Evolutionary conservation across 2,329 filamentous ascomycete species (phyloP).

Genomic region (Graphiopsis chlorocephala): DNA sequence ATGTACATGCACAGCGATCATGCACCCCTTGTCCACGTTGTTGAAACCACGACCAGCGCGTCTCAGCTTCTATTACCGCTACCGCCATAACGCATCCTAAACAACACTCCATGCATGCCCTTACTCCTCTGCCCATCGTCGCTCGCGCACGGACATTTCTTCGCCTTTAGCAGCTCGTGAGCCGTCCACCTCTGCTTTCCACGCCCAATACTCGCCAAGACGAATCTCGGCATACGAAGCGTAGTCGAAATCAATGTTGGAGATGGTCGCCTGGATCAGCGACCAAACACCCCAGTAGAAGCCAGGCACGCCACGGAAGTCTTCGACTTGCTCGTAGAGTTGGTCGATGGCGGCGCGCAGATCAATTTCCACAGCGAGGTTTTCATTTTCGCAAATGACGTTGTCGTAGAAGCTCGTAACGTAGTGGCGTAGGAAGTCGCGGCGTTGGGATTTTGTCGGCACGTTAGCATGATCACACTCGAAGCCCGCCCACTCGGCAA

Average conservation of each 20-base stretch:
- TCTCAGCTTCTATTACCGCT: constrained; percentile 4
- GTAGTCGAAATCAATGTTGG: constrained; percentile 95
- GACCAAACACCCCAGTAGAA: constrained; percentile 95
- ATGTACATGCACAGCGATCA: background rate
- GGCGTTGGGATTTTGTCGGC: constrained; percentile 72
- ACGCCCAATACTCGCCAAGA: constrained; percentile 88
- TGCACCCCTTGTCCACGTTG: background rate
- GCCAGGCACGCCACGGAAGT: constrained; percentile 83
- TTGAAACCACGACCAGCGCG: constrained; percentile 1
- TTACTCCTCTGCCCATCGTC: constrained; percentile 68
- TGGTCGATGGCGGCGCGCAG: constrained; percentile 63
- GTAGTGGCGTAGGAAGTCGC: constrained; percentile 81
- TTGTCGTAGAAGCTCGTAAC: constrained; percentile 64
- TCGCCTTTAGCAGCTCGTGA: constrained; percentile 53
- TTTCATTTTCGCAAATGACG: constrained; percentile 44
- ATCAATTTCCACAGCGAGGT: constrained; percentile 45
- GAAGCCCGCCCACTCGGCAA: constrained; percentile 96
- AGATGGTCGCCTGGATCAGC: constrained; percentile 89
- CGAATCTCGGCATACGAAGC: constrained; percentile 83
- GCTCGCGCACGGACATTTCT: constrained; percentile 71
- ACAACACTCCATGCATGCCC: background rate
- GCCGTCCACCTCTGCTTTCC: constrained; percentile 72
- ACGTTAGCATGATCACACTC: constrained; percentile 86
- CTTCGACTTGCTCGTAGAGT: constrained; percentile 77
- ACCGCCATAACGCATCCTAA: background rate